phyloP scores from a whole-genome alignment of 2,329 filamentous ascomycete species.

The Didymella pomorum region DNA sequence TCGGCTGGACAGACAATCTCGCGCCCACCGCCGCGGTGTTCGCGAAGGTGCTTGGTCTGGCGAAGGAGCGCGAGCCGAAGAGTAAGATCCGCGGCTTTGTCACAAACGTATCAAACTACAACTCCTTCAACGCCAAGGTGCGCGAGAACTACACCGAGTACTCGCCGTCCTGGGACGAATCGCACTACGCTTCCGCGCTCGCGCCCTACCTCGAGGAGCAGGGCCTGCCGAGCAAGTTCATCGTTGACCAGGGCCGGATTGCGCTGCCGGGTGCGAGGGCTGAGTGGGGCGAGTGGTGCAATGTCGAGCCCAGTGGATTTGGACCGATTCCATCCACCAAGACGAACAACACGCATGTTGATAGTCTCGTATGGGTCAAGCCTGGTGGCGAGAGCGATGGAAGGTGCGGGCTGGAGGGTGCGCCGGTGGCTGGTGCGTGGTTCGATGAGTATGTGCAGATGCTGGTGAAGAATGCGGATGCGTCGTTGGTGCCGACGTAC shows the following conservation, averaged over 20 bases:
- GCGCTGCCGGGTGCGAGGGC: constrained; percentile 32
- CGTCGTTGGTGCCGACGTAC: constrained; percentile 35
- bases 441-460: constrained; percentile 42
- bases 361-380: constrained; percentile 45
- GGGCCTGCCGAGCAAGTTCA: constrained; percentile 39
- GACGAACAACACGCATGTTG: constrained; percentile 36
- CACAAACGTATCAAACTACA: constrained; percentile 43
- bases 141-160: constrained; percentile 39
- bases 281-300: constrained; percentile 45
- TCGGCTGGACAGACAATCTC: constrained; percentile 43
- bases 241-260: constrained; percentile 41
- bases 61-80: constrained; percentile 32
- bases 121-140: constrained; percentile 34
- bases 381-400: constrained; percentile 43
- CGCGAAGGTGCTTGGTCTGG: constrained; percentile 33
- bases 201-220: constrained; percentile 33
- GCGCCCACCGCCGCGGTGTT: constrained; percentile 38
- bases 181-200: constrained; percentile 34
- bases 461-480: constrained; percentile 39
- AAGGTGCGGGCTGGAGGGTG: constrained; percentile 35
- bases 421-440: constrained; percentile 39
- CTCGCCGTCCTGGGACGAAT: constrained; percentile 37
- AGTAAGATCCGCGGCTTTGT: constrained; percentile 38
- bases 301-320: constrained; percentile 36
- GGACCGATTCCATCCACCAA: constrained; percentile 27